Conservation (phyloP, 1,139 yeast species). For the Trichomonascaceae sp. region DNA sequence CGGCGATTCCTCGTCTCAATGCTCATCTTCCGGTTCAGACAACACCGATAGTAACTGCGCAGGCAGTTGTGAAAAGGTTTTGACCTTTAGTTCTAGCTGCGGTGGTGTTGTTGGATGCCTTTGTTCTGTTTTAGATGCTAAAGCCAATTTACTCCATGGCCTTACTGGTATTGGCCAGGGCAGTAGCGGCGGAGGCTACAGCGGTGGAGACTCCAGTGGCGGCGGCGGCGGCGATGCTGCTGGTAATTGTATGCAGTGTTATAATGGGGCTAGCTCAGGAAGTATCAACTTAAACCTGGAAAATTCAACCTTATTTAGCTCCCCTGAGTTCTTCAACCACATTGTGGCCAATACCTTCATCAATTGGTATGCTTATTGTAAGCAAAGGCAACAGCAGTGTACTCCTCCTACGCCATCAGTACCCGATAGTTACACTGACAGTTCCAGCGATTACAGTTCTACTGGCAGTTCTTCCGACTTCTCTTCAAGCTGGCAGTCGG, state of each 20-base stretch:
- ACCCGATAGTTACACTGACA: slow-evolving; percentile 4
- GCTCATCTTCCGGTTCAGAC: neutral
- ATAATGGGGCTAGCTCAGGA: slow-evolving; percentile 15
- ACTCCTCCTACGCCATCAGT: slow-evolving; percentile 9
- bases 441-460: slow-evolving; percentile 2
- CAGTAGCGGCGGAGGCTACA: neutral
- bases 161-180: neutral
- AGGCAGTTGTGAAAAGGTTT: slow-evolving; percentile 21
- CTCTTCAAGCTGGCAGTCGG: neutral
- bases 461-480: slow-evolving; percentile 1
- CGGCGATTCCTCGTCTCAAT: neutral
- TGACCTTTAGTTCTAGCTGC: slow-evolving; percentile 16
- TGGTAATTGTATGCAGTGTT: slow-evolving; percentile 21
- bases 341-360: slow-evolving; percentile 20
- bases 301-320: slow-evolving; percentile 17
- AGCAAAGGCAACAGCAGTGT: slow-evolving; percentile 7
- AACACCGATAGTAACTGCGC: slow-evolving; percentile 18
- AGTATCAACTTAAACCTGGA: slow-evolving; percentile 18
- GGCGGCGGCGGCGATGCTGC: slow-evolving; percentile 3
- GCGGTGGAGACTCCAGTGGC: neutral
- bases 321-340: slow-evolving; percentile 18
- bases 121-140: neutral
- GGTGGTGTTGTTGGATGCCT: slow-evolving; percentile 10
- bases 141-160: neutral
- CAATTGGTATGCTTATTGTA: slow-evolving; percentile 19